Conservation (phyloP, 1,284 basidiomycete species). For the Marasmius oreades region DNA sequence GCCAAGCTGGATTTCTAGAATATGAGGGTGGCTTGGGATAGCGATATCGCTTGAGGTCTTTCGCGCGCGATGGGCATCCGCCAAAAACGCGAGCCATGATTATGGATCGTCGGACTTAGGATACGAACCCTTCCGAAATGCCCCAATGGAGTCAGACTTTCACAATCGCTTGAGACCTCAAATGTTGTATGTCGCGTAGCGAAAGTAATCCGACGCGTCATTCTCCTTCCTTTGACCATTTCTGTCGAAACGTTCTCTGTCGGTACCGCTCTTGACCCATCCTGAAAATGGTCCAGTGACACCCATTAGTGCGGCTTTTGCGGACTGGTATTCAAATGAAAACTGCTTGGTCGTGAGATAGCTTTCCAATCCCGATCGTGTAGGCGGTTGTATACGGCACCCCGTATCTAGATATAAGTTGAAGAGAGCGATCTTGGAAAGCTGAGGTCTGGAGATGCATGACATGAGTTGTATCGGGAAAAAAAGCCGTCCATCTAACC, state of each 20-base stretch:
- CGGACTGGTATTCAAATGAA: constrained; percentile 39
- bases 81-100: no score
- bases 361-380: neutral
- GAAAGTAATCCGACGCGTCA: no score
- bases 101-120: no score
- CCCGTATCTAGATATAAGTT: constrained; percentile 12
- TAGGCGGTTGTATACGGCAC: neutral
- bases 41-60: no score
- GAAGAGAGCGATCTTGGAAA: constrained; percentile 49
- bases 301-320: constrained; percentile 44
- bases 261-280: constrained; percentile 54
- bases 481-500: constrained; percentile 35
- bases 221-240: constrained; percentile 1
- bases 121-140: no score
- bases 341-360: constrained; percentile 29
- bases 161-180: no score
- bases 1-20: no score
- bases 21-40: no score
- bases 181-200: no score
- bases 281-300: constrained; percentile 46
- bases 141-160: no score
- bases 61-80: no score
- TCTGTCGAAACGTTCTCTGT: constrained; percentile 49
- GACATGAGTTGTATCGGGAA: neutral
- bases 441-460: constrained; percentile 36